Evolutionary conservation across 495 filamentous ascomycete genomes (phyloP).

Genomic region (Penicillium robsamsonii): DNA sequence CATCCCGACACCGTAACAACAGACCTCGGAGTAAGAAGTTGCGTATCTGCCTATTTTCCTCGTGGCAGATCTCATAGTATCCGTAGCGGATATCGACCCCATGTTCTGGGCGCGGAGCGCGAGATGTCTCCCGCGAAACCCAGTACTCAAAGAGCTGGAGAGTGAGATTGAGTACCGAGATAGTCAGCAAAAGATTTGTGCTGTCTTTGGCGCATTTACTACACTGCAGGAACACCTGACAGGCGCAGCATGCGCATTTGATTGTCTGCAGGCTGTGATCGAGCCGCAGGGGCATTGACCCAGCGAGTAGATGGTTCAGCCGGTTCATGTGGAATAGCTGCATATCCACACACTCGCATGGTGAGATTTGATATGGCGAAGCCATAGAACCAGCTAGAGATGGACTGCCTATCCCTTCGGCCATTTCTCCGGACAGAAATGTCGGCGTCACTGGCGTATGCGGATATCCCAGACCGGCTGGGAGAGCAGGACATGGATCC

Average conservation of each 20-base stretch:
- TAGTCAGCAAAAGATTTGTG: constrained; percentile 31
- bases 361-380: constrained; percentile 19
- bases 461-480: constrained; percentile 25
- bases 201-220: constrained; percentile 36
- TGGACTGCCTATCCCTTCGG: constrained; percentile 32
- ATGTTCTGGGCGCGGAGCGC: constrained; percentile 19
- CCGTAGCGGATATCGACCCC: constrained; percentile 34
- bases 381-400: constrained; percentile 29
- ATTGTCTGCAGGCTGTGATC: constrained; percentile 42
- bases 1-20: constrained; percentile 33
- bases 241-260: constrained; percentile 33
- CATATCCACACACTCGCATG: constrained; percentile 39
- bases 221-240: constrained; percentile 40
- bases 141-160: constrained; percentile 40
- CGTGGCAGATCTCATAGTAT: constrained; percentile 38
- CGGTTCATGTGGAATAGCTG: constrained; percentile 37
- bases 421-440: constrained; percentile 33
- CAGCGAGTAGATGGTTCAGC: constrained; percentile 34
- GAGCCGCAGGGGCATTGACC: constrained; percentile 32
- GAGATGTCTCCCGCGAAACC: constrained; percentile 31
- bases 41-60: constrained; percentile 37
- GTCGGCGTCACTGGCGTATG: constrained; percentile 39
- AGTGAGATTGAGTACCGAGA: constrained; percentile 35
- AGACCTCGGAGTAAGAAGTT: constrained; percentile 32
- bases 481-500: constrained; percentile 22